phyloP scores from a whole-genome alignment of 2,329 filamentous ascomycete species.

The Aspergillus amoenus region DNA sequence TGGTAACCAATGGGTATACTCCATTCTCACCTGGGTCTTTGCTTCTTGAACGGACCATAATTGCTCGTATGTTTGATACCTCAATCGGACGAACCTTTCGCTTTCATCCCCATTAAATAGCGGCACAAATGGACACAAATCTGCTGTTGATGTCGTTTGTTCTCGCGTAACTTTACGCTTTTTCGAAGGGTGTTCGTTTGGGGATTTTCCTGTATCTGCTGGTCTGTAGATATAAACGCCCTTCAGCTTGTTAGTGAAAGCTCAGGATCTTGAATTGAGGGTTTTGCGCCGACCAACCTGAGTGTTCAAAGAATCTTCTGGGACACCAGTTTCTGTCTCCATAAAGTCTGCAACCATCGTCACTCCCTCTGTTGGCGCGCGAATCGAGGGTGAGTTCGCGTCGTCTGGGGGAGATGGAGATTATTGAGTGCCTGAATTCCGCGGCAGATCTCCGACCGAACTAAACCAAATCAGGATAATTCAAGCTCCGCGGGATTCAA shows the following conservation, averaged over 20 bases:
- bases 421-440: slow-evolving; percentile 10
- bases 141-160: slow-evolving; percentile 8
- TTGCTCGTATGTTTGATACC: slow-evolving; percentile 38
- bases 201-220: slow-evolving; percentile 38
- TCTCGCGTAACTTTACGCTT: slow-evolving; percentile 55
- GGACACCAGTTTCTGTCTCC: slow-evolving; percentile 22
- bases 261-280: neutral
- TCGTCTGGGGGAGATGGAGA: neutral
- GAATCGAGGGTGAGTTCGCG: neutral
- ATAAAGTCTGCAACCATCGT: slow-evolving; percentile 20
- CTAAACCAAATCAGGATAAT: slow-evolving; percentile 32
- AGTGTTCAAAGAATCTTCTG: slow-evolving; percentile 29
- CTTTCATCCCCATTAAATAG: slow-evolving; percentile 42
- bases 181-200: slow-evolving; percentile 53
- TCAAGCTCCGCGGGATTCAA: slow-evolving; percentile 2
- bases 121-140: slow-evolving; percentile 34
- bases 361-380: neutral
- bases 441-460: slow-evolving; percentile 20
- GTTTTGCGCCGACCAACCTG: slow-evolving; percentile 24
- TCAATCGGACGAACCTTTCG: slow-evolving; percentile 29
- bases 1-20: neutral
- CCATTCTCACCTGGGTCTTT: slow-evolving; percentile 37
- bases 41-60: slow-evolving; percentile 41
- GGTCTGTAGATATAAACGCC: slow-evolving; percentile 64
- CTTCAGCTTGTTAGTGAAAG: slow-evolving; percentile 40